Evolutionary conservation across 768 basidiomycete genomes (phyloP).

Genomic region (Candolleomyces aberdarensis): DNA sequence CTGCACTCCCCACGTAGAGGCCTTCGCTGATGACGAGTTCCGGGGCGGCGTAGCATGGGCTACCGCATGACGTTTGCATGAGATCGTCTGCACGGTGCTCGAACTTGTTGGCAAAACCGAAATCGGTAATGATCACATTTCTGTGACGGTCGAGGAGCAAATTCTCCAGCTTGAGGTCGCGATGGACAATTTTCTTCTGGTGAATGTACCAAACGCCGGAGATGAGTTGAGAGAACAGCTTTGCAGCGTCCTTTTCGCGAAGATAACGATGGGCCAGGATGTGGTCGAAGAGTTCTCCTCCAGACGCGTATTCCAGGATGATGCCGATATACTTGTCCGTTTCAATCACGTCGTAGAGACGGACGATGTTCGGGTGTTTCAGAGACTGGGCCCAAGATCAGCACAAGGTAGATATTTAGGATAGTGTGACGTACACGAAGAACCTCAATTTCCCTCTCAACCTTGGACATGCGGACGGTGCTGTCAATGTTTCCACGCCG

Average conservation of each 20-base stretch:
- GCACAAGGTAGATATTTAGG: constrained; percentile 9
- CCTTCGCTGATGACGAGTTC: constrained; percentile 98
- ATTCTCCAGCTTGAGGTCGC: constrained; percentile 98
- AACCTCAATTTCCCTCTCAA: constrained; percentile 97
- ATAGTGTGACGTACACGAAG: constrained; percentile 63
- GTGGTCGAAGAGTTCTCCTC: constrained; percentile 98
- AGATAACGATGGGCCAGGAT: constrained; percentile 97
- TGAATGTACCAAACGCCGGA: constrained; percentile 99
- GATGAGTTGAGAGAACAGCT: constrained; percentile 96
- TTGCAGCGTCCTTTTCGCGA: constrained; percentile 90
- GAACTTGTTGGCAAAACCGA: constrained; percentile 98
- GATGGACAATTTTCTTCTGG: constrained; percentile 98
- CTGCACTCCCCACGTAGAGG: constrained; percentile 93
- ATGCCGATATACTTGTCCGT: constrained; percentile 99
- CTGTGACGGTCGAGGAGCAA: constrained; percentile 94
- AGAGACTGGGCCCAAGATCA: constrained; percentile 56
- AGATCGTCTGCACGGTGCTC: constrained; percentile 90
- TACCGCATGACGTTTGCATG: constrained; percentile 98
- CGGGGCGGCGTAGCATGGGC: constrained; percentile 97
- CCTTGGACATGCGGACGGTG: constrained; percentile 85
- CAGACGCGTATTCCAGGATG: constrained; percentile 96
- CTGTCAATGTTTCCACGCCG: constrained; percentile 89
- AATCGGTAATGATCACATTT: constrained; percentile 99
- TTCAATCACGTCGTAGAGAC: constrained; percentile 97
- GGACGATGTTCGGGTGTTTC: constrained; percentile 97